These are phyloP conservation scores for Crithidia sp. DNA, from an alignment of 208 protist genomes.

Conservation along the genomic window DNA sequence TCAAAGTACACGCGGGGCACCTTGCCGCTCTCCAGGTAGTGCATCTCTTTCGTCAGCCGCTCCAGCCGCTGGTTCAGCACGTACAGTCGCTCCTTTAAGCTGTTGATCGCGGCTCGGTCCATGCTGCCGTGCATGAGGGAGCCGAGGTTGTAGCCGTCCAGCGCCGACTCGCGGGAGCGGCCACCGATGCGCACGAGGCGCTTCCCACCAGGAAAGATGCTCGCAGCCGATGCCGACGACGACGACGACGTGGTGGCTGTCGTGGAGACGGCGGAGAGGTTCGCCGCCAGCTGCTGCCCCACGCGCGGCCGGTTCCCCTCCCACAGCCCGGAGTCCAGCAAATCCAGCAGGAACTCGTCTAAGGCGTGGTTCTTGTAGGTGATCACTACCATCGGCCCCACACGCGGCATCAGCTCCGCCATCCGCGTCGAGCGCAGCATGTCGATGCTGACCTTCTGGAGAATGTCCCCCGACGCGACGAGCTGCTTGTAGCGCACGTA, in stretches of 20 bases:
- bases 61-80: constrained; percentile 81
- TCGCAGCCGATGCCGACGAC: constrained; percentile 7
- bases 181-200: constrained; percentile 90
- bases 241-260: constrained; percentile 3
- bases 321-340: constrained; percentile 81
- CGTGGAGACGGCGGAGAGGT: constrained; percentile 5
- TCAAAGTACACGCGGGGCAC: constrained; percentile 87
- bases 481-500: constrained; percentile 91
- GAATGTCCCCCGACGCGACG: constrained; percentile 83
- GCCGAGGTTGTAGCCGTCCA: constrained; percentile 82
- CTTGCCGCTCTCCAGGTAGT: constrained; percentile 78
- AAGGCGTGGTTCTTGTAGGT: constrained; percentile 97
- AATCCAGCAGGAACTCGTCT: constrained; percentile 92
- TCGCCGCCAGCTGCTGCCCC: constrained; percentile 26
- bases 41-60: constrained; percentile 82
- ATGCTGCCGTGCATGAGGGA: constrained; percentile 59
- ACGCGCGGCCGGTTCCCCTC: constrained; percentile 53
- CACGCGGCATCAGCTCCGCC: constrained; percentile 67
- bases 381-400: constrained; percentile 91
- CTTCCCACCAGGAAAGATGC: constrained; percentile 76
- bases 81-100: constrained; percentile 76
- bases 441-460: constrained; percentile 85
- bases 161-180: constrained; percentile 70
- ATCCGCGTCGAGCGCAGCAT: constrained; percentile 49
- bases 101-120: constrained; percentile 74